Base-by-base conservation (phyloP, 2,329 filamentous ascomycete genomes). In the Fusarium chlamydosporum region DNA sequence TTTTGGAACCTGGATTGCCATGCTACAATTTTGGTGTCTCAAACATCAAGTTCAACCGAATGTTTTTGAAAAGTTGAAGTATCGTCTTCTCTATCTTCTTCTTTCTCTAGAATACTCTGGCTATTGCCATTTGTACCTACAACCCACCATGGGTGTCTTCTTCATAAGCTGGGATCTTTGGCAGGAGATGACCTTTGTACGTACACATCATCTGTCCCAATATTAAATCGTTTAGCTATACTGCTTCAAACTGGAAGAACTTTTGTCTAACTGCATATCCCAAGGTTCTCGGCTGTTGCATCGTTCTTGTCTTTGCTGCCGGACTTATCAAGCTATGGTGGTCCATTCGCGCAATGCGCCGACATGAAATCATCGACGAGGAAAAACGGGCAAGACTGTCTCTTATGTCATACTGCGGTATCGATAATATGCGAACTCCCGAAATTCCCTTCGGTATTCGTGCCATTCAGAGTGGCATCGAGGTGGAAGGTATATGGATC, bases 171-270 rank as follows among this genome's bases (percentile, higher is more conserved):
- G 93, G 94, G 82, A 86, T 72, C 82, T 96, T 74, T 97, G 94
- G 94, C 88, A 96, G 84, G 89, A 97, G 82, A 90, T 97, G 89
- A 92, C 90, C 54, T 93, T 97, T 82, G 94, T 97, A 82, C 84
- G 92, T 85, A 12, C 16, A 34, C 16, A 27, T 16, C 26, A n/a
- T 18, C 15, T 16, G 37, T 13, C 7, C 20, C 23, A 26, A 31
- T 37, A 23, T 15, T 23, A 27, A 7, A 26, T 34, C 6, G 18
- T 35, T 20, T 27, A 15, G 23, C 6, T 10, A 8, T 18, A 15
- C 23, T 37, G 11, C 23, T 23, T 23, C 23, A 23, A 23, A 4
- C 6, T 23, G 23, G 23, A 23, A 23, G 23, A 23, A 4, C 4
- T 40, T 9, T 20, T 12, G 6, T 8, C 68, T 70, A 33, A 71